phyloP scores from a whole-genome alignment of 148 eudicot species.

The Chenopodium album region DNA sequence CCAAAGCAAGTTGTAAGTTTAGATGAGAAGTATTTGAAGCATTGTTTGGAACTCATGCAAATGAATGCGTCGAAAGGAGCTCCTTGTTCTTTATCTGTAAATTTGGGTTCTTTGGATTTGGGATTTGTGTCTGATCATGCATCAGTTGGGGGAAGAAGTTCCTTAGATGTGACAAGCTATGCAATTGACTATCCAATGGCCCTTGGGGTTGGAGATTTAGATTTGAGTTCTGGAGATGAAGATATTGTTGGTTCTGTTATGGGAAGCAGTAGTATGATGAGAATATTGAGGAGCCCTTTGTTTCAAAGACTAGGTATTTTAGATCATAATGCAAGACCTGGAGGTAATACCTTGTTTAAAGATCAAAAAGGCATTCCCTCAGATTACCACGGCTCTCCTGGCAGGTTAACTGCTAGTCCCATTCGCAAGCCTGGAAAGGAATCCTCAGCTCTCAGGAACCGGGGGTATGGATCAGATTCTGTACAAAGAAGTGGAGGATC shows the following conservation, averaged over 20 bases:
- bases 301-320: constrained; percentile 43
- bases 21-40: constrained; percentile 34
- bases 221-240: constrained; percentile 28
- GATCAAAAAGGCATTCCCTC: constrained; percentile 19
- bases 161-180: constrained; percentile 17
- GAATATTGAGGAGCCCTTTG: constrained; percentile 64
- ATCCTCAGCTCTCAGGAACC: constrained; percentile 17
- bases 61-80: constrained; percentile 28
- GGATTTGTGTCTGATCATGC: constrained; percentile 15
- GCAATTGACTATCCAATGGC: constrained; percentile 26
- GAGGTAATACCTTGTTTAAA: constrained; percentile 32
- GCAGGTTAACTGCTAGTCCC: constrained; percentile 26
- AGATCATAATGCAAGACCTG: constrained; percentile 30
- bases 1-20: constrained; percentile 33
- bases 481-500: constrained; percentile 40
- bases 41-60: constrained; percentile 30
- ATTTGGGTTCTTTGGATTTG: constrained; percentile 15
- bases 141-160: neutral
- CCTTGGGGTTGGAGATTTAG: constrained; percentile 25
- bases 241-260: constrained; percentile 49
- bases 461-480: constrained; percentile 32
- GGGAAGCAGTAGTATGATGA: constrained; percentile 60
- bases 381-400: constrained; percentile 34
- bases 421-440: constrained; percentile 36
- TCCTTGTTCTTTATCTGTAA: constrained; percentile 19